A percentile compares a stretch with the other conserved stretches of the same genome.
phyloP scores from a whole-genome alignment of 2,329 filamentous ascomycete species.

The Myriosclerotinia duriaeana region DNA sequence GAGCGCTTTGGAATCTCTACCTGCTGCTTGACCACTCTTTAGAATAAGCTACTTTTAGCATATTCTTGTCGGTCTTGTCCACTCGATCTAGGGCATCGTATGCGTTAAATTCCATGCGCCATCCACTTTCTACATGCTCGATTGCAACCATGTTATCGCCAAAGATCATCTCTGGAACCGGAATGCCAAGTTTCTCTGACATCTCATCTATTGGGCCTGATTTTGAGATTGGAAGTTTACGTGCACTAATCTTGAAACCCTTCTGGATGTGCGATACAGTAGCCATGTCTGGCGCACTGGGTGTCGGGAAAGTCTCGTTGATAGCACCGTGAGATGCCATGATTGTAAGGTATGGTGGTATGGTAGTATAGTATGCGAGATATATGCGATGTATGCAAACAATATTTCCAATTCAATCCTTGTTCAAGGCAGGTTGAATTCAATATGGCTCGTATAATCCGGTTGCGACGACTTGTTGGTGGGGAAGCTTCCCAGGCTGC shows the following conservation, averaged over 20 bases:
- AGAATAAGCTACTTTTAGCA: conserved; percentile 93
- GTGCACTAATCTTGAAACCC: conserved; percentile 73
- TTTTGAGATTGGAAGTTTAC: conserved; percentile 94
- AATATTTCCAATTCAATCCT: not conserved
- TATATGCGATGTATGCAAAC: not conserved
- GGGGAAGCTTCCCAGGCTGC: not conserved
- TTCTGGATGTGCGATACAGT: conserved; percentile 59
- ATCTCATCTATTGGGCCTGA: conserved; percentile 85
- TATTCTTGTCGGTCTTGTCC: conserved; percentile 87
- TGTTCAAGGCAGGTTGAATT: no score
- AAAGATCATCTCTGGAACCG: conserved; percentile 98
- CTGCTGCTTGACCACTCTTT: conserved; percentile 69
- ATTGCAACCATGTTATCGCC: conserved; percentile 86
- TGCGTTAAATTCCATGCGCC: conserved; percentile 79
- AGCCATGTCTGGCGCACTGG: conserved; percentile 51
- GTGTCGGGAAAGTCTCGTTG: conserved; percentile 56
- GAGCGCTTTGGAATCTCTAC: conserved; percentile 21
- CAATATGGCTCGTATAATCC: no score
- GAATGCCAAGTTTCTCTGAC: conserved; percentile 74
- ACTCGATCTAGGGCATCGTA: conserved; percentile 85
- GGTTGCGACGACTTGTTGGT: not conserved
- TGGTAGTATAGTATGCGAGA: not conserved
- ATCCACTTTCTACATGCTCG: conserved; percentile 70
- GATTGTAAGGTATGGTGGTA: not conserved
- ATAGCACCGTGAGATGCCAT: conserved; percentile 41